Evolutionary conservation across 202 grass and related monocot species (phyloP).

Genomic region (Schoenoplectus triqueter): DNA sequence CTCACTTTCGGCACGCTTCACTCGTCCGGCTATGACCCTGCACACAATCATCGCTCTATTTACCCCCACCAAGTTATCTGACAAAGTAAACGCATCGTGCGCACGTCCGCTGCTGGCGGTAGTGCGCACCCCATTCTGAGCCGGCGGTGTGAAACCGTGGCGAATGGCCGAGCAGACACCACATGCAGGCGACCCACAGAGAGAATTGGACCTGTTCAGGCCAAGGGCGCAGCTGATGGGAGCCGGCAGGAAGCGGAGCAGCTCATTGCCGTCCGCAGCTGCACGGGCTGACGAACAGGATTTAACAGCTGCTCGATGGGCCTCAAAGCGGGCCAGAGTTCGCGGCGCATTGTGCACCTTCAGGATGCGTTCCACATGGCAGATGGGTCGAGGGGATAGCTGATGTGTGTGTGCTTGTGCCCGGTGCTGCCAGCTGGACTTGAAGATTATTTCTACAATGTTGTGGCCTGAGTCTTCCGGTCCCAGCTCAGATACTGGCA

Average conservation of each 20-base stretch:
- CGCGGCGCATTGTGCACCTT: slow-evolving; percentile 76
- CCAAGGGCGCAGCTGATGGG: slow-evolving; percentile 72
- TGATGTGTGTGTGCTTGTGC: slow-evolving; percentile 11
- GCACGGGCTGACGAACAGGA: slow-evolving; percentile 52
- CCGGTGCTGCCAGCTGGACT: slow-evolving; percentile 93
- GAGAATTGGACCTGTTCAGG: slow-evolving; percentile 46
- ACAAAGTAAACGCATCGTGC: slow-evolving; percentile 46
- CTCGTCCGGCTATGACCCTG: slow-evolving; percentile 85
- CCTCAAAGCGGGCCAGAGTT: slow-evolving; percentile 89
- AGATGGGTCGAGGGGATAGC: slow-evolving; percentile 45
- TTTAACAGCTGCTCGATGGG: slow-evolving; percentile 77
- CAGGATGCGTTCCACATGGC: slow-evolving; percentile 80
- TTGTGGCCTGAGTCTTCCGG: slow-evolving; percentile 87
- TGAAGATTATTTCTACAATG: slow-evolving; percentile 99
- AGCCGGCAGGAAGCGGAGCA: slow-evolving; percentile 82
- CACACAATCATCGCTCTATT: slow-evolving; percentile 89
- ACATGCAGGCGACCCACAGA: slow-evolving; percentile 50
- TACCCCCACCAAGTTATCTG: slow-evolving; percentile 9
- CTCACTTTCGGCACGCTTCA: slow-evolving; percentile 26
- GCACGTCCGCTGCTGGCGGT: slow-evolving; percentile 89
- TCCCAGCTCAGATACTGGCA: slow-evolving; percentile 81
- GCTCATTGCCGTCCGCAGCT: slow-evolving; percentile 91
- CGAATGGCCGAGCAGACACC: slow-evolving; percentile 72
- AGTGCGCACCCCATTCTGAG: slow-evolving; percentile 68
- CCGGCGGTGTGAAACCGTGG: slow-evolving; percentile 57